Evolutionary conservation across 768 basidiomycete genomes (phyloP), one percentile per base, ranked within the genome.

Genomic region (Strobilomyces confusus): DNA sequence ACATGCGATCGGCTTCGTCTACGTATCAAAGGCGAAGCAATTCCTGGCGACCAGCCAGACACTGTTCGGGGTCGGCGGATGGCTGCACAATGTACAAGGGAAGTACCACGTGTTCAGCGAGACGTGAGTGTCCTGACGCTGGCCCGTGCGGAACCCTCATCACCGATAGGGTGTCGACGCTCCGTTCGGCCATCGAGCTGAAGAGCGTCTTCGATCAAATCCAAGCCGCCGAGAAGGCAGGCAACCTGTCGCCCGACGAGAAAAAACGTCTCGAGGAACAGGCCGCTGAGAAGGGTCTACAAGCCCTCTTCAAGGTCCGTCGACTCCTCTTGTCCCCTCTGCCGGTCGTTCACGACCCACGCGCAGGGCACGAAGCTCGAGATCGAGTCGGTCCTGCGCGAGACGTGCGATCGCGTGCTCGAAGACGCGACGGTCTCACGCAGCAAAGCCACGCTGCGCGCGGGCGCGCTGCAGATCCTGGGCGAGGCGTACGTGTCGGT

Each of bases 51-150:
- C 88, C 17, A 75, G 81, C 71, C 58, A 82, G 76, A 76, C 83
- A 0, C 73, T 81, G 12, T 75, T 92, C 45, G 92, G 92, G 25
- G 86, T 95, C 15, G 92, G 92, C 13, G 92, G 93, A 8, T 95
- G 92, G 92, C 67, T 95, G 53, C 92, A 95, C 68, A 91, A 91
- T 51, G 89, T 93, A 3, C 89, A 92, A 67, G 89, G 89, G 13
- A 93, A 92, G 72, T 94, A 92, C 46, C 92, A 95, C 63, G 87
- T 94, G 17, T 89, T 95, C 70, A 92, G 90, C 66, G 92, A 94
- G 74, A 93, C 91, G 89, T 90, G 58, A 60, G 89, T 76, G 34
- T 53, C n/a, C 25, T 19, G 43, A 25, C 9, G 36, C 43, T 17
- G 48, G 44, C 30, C 8, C 9, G 25, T 40, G 11, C 19, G 29